Evolutionary conservation across 257 asterid genomes (phyloP).

Genomic region (Paulownia fortunei): DNA sequence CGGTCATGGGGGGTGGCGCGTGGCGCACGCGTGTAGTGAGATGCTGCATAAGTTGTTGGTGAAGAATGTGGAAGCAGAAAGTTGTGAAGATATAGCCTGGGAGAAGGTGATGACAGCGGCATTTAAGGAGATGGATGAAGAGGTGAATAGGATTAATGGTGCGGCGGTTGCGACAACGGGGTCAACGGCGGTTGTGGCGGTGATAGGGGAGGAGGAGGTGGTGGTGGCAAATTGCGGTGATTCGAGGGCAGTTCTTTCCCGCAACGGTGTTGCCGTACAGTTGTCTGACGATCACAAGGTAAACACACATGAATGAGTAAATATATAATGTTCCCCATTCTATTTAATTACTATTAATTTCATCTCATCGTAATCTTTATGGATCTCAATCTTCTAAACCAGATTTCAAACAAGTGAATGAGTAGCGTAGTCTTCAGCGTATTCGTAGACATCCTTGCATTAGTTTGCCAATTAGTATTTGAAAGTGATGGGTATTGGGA

Average conservation of each 20-base stretch:
- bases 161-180: conserved; percentile 60
- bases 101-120: conserved; percentile 54
- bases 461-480: too few species aligned
- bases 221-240: conserved; percentile 87
- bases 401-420: too few species aligned
- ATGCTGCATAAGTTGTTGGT: conserved; percentile 52
- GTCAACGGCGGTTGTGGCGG: conserved; percentile 79
- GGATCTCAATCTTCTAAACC: neutral
- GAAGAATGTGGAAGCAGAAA: conserved; percentile 20
- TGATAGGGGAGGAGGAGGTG: conserved; percentile 66
- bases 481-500: too few species aligned
- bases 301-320: neutral
- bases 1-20: conserved; percentile 80
- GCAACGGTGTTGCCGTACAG: conserved; percentile 62
- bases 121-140: conserved; percentile 69
- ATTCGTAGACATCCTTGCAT: too few species aligned
- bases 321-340: neutral
- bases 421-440: too few species aligned
- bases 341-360: neutral
- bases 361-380: too few species aligned
- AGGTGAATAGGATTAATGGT: conserved; percentile 52
- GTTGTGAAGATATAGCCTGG: conserved; percentile 45
- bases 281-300: conserved; percentile 82
- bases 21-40: conserved; percentile 66
- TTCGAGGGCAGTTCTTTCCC: conserved; percentile 75